Evolutionary conservation across 2,329 filamentous ascomycete genomes (phyloP).

Genomic region (Cladosporium sp.): DNA sequence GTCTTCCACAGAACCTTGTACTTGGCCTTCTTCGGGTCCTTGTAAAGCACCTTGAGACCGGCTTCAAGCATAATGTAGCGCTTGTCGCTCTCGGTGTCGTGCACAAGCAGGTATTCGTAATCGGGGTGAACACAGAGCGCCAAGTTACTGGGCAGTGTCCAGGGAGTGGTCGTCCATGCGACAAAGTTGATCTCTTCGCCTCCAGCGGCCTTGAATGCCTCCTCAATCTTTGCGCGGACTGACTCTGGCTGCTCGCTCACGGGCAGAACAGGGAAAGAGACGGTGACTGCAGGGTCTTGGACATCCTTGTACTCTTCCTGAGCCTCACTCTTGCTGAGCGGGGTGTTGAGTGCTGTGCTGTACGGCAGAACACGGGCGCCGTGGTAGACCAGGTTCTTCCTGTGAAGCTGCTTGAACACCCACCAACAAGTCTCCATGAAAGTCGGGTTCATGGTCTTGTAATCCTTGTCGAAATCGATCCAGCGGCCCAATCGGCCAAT

Average conservation of each 20-base stretch:
- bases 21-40: slow-evolving; percentile 88
- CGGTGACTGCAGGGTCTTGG: slow-evolving; percentile 82
- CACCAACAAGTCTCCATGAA: slow-evolving; percentile 98
- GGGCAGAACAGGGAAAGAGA: slow-evolving; percentile 72
- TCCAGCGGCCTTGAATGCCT: slow-evolving; percentile 26
- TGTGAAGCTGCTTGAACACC: slow-evolving; percentile 90
- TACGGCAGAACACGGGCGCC: slow-evolving; percentile 93
- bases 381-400: slow-evolving; percentile 84
- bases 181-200: slow-evolving; percentile 68
- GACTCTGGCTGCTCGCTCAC: slow-evolving; percentile 27
- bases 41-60: slow-evolving; percentile 77
- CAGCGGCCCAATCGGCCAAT: slow-evolving; percentile 86
- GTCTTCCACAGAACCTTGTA: slow-evolving; percentile 72
- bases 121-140: slow-evolving; percentile 73
- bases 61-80: slow-evolving; percentile 82
- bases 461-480: slow-evolving; percentile 98
- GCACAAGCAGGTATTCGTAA: slow-evolving; percentile 82
- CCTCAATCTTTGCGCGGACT: slow-evolving; percentile 24
- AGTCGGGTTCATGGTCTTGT: slow-evolving; percentile 93
- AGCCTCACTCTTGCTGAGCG: slow-evolving; percentile 88
- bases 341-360: slow-evolving; percentile 82
- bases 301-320: slow-evolving; percentile 94
- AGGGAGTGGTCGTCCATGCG: slow-evolving; percentile 86
- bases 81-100: slow-evolving; percentile 75
- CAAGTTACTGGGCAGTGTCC: slow-evolving; percentile 80